Evolutionary conservation across 1,139 yeast genomes (phyloP), one percentile per base, ranked within the genome.

Genomic region (Suhomyces ambrosiae): DNA sequence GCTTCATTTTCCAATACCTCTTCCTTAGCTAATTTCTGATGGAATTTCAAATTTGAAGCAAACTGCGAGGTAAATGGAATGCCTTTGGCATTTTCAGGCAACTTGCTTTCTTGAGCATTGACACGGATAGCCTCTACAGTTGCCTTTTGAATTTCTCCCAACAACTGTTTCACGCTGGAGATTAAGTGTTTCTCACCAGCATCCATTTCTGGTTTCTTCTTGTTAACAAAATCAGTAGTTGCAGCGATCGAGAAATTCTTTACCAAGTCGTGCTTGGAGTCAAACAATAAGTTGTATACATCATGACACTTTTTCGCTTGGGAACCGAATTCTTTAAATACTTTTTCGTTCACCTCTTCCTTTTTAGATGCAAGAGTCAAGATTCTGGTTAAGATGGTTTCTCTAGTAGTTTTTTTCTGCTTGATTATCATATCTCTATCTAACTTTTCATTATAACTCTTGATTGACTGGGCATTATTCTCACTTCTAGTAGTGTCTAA

Each of bases 1-100:
- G 74, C 54, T 49, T 78, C 82, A 42, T 85, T 80, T 52, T 80
- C 86, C 38, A 61, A 43, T 7, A 80, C 61, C 23, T 76, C 79
- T 17, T 79, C 82, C 35, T 73, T 71, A 40, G 82, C 79, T 34
- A 72, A 60, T 34, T 57, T 57, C 17, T 63, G 63, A 50, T 80
- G 83, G 37, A 54, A 63, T 30, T 58, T 63, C 44, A 86, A 65
- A n/a, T 69, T 65, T 30, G 71, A 60, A 15, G 79, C 75, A 81
- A 88, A 86, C 17, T 64, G 59, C 21, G 83, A 69, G 48, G 79
- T 73, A 55, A 70, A 82, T 17, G 78, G 79, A 45, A 50, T 44
- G 34, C 52, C 44, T 41, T 49, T 57, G 32, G 60, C 46, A 30
- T 50, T 56, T 44, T 62, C 69, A 2, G 66, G 56, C 32, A 62